phyloP scores from a whole-genome alignment of 306 rosid genomes.

The Cotoneaster glaucophyllus region DNA sequence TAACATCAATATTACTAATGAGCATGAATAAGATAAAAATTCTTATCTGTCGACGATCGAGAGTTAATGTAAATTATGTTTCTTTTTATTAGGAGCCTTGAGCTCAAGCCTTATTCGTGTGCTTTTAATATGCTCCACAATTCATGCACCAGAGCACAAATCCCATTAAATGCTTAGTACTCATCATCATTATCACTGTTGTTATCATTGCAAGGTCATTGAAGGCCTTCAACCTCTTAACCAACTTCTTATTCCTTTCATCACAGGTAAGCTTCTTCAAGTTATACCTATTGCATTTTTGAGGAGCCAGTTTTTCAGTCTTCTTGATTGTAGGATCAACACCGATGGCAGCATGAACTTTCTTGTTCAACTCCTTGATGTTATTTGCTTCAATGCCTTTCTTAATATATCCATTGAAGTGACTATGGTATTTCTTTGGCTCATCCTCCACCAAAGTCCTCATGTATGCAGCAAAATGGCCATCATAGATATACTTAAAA shows the following conservation, averaged over 20 bases:
- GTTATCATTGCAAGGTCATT: conserved; percentile 33
- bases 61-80: no score
- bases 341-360: conserved; percentile 68
- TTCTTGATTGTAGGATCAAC: conserved; percentile 41
- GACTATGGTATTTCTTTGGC: conserved; percentile 64
- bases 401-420: conserved; percentile 58
- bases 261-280: conserved; percentile 68
- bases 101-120: no score
- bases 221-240: conserved; percentile 51
- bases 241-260: conserved; percentile 49
- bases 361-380: conserved; percentile 51
- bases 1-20: no score
- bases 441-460: conserved; percentile 48
- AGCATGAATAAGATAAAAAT: no score
- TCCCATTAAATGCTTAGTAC: neutral
- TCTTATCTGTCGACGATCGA: no score
- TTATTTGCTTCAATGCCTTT: conserved; percentile 43
- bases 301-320: conserved; percentile 35
- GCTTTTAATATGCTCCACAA: no score
- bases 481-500: no score
- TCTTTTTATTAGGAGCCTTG: no score
- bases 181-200: conserved; percentile 33
- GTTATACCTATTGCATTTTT: conserved; percentile 54
- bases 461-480: conserved; percentile 53
- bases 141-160: neutral